Evolutionary conservation across 2,329 filamentous ascomycete species (phyloP).

Genomic region (Diaporthe nobilis): DNA sequence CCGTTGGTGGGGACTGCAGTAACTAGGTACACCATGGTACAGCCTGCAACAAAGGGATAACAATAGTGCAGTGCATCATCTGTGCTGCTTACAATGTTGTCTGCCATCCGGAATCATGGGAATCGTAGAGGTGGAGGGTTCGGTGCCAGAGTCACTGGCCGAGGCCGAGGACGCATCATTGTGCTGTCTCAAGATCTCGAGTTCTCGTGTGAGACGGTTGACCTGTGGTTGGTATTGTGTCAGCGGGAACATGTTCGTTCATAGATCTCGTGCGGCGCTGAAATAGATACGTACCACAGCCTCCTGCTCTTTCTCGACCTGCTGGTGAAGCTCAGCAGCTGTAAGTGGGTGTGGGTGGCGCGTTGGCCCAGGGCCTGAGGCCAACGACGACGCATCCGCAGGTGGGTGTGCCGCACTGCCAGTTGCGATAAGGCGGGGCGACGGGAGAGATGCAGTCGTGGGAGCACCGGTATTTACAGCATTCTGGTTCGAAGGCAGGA

Average conservation of each 20-base stretch:
- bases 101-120: slow-evolving; percentile 58
- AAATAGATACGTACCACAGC: slow-evolving; percentile 76
- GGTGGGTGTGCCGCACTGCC: slow-evolving; percentile 45
- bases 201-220: slow-evolving; percentile 91
- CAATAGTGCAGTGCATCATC: not conserved
- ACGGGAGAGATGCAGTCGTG: slow-evolving; percentile 51
- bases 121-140: slow-evolving; percentile 48
- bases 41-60: too few relatives aligned
- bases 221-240: slow-evolving; percentile 67
- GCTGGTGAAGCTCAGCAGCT: slow-evolving; percentile 87
- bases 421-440: slow-evolving; percentile 50
- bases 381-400: slow-evolving; percentile 62
- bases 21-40: not conserved
- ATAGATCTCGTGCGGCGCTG: not conserved
- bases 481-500: slow-evolving; percentile 70
- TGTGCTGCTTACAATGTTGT: slow-evolving; percentile 50
- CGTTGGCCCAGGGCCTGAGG: slow-evolving; percentile 76
- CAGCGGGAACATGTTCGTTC: slow-evolving; percentile 11
- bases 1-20: not conserved
- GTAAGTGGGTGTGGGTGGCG: slow-evolving; percentile 91
- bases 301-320: slow-evolving; percentile 96
- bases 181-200: slow-evolving; percentile 83
- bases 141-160: slow-evolving; percentile 64
- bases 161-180: slow-evolving; percentile 77
- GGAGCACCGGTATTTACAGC: slow-evolving; percentile 59